Percentiles rank a stretch among this genome's conserved stretches.
phyloP scores from a whole-genome alignment of 2,329 filamentous ascomycete genomes.

The Sporothrix dimorphospora region DNA sequence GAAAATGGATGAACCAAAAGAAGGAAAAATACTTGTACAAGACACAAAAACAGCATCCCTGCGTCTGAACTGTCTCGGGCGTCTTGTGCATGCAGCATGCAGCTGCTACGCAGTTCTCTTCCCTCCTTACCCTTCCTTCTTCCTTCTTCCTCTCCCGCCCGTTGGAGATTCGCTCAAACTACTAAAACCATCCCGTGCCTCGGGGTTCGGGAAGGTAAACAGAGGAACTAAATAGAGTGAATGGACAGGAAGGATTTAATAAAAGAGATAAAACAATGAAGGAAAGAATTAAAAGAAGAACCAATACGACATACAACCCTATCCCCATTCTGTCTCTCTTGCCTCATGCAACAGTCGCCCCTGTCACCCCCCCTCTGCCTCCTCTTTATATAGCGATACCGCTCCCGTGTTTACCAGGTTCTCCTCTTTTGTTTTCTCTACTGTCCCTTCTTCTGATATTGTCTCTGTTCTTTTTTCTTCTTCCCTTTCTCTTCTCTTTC shows the following conservation, averaged over 20 bases:
- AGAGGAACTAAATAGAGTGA: not conserved
- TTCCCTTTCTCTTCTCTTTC: not conserved
- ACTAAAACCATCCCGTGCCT: not conserved
- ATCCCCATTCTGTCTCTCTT: not conserved
- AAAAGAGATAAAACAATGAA: not conserved
- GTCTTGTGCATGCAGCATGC: not conserved
- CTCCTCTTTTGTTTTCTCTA: not conserved
- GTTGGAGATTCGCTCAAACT: not conserved
- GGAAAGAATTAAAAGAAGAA: not conserved
- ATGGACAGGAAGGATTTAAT: not conserved
- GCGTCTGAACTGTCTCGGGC: not conserved
- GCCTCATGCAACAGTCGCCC: not conserved
- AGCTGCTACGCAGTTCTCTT: not conserved
- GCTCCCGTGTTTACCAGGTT: not conserved
- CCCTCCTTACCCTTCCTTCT: not conserved
- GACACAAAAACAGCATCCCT: not conserved
- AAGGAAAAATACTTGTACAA: not conserved
- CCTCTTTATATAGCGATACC: conserved; percentile 7
- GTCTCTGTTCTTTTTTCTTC: not conserved
- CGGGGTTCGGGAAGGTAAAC: conserved; percentile 6
- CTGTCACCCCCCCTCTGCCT: not conserved
- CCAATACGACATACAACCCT: not conserved
- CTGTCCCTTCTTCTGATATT: not conserved
- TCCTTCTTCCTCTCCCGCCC: not conserved
- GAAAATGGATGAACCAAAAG: not conserved